Percentiles rank a stretch among this genome's conserved stretches.
Evolutionary conservation across 331 rosid species (phyloP).

Genomic region (Quercus phellos): DNA sequence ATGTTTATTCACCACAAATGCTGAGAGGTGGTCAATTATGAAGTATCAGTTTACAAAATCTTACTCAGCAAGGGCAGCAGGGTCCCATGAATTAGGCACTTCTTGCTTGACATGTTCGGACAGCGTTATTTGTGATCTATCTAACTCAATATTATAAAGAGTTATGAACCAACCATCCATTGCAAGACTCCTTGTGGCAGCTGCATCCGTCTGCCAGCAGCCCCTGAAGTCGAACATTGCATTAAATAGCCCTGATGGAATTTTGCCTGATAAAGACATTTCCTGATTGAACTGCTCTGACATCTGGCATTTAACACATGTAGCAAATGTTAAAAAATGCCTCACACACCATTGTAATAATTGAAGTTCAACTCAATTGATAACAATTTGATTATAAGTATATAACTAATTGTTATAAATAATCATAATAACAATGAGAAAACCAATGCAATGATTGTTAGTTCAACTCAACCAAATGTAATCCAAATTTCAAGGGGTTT

Average conservation of each 20-base stretch:
- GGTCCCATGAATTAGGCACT: constrained; percentile 80
- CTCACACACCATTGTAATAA: not conserved
- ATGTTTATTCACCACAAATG: not conserved
- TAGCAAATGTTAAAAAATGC: not conserved
- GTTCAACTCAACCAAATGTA: not conserved
- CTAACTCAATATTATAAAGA: constrained; percentile 64
- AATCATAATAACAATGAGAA: not conserved
- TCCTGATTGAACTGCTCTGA: constrained; percentile 72
- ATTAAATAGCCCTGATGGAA: constrained; percentile 79
- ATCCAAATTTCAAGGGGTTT: no score
- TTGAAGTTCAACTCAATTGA: constrained; percentile 10
- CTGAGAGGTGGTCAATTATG: not conserved
- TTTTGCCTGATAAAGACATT: constrained; percentile 59
- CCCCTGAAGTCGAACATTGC: constrained; percentile 58
- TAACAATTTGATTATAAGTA: not conserved
- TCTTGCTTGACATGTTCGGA: constrained; percentile 54
- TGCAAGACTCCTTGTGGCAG: constrained; percentile 53
- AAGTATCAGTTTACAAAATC: not conserved
- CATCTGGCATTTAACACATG: constrained; percentile 53
- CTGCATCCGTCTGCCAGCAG: constrained; percentile 76
- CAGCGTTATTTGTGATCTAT: constrained; percentile 48
- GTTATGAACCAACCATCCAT: constrained; percentile 78
- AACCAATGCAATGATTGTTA: not conserved
- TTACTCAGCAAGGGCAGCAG: constrained; percentile 82
- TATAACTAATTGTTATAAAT: no score